Base-by-base conservation (phyloP, 75 land plant genomes). In the Adiantum capillusveneris region DNA sequence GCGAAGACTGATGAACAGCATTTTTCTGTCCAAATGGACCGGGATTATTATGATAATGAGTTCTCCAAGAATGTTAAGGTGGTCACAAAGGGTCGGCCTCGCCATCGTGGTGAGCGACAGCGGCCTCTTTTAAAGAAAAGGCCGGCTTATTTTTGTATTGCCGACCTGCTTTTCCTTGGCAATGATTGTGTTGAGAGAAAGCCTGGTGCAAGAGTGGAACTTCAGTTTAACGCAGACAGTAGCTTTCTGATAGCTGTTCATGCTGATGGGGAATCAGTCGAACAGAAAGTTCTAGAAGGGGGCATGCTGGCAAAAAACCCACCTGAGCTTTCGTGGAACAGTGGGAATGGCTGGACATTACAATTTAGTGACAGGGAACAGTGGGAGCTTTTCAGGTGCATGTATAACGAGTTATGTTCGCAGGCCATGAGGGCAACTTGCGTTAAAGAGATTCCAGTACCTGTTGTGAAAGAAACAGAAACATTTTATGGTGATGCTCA, bases 321-420 rank as follows among this genome's bases (percentile, higher is more conserved):
- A 7, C 75, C 68, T 51, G 57, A 71, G n/a, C 27, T 72, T 29
- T 53, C 65, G 76, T 94, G 98, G 98, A 89, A 79, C 62, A 96
- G 96, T 53, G 96, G 82, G 55, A 84, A 83, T 39, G 96, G 79
- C 25, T 94, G 98, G 98, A 76, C 44, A 26, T 66, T 94, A 57
- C 97, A 94, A 69, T 94, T 94, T 73, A 55, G 66, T 17, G 86
- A 94, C 61, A 73, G 83, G 59, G 79, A 74, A 37, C 91, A 94
- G 54, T 94, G 96, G 96, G 44, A 60, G 51, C 53, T 81, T 27
- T 94, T 94, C 60, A 90, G 86, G 59, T 83, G 79, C 50, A 68
- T 90, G 81, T 87, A 94, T 64, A 83, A 77, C 50, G 92, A 83
- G 44, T 90, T 30, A 16, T 17, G 16, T 3, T 36, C 2, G 19